Evolutionary conservation across 2,329 filamentous ascomycete genomes (phyloP), one percentile per base, ranked within the genome.

Genomic region (Paecilomyces sp.): DNA sequence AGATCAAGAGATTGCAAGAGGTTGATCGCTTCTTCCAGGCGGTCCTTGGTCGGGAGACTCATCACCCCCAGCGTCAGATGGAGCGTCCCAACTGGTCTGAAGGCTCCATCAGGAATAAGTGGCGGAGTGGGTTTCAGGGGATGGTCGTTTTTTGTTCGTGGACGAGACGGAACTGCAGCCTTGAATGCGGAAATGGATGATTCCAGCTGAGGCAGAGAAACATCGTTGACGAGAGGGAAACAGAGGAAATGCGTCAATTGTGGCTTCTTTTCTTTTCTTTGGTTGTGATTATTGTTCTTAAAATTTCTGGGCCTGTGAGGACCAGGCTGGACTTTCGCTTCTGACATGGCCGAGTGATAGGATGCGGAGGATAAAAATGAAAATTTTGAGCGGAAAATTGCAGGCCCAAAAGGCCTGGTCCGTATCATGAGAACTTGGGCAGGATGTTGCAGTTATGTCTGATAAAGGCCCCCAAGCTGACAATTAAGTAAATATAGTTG

Each of bases 51-150:
- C 2, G 79, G 74, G 9, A 96, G 82, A 64, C 83, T 88, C 89
- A 97, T 92, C 1, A 95, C 89, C 0, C 92, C 92, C 0, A 97
- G 80, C 0, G 92, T 97, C 2, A 96, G 78, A 74, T 97, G 93
- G 55, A 97, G 75, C 1, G 91, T 92, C 0, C 90, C 90, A 0
- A 90, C 75, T 0, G 91, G 91, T 30, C 92, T 81, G 56, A 96
- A 77, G 1, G 91, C 91, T 58, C 82, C 82, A 33, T 79, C 71
- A 0, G 89, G 88, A 9, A 93, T 76, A 5, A 79, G 78, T 1
- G 70, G 64, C 28, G 61, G 77, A 30, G 54, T 58, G 53, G 52
- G 61, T 52, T 58, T 63, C 58, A 57, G 60, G 28, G 34, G 54
- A 58, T 36, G 61, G 52, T 58, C 57, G 54, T 33, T 59, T 31